Base-by-base conservation (phyloP, 148 eudicot genomes). In the Amaranthus palmeri region DNA sequence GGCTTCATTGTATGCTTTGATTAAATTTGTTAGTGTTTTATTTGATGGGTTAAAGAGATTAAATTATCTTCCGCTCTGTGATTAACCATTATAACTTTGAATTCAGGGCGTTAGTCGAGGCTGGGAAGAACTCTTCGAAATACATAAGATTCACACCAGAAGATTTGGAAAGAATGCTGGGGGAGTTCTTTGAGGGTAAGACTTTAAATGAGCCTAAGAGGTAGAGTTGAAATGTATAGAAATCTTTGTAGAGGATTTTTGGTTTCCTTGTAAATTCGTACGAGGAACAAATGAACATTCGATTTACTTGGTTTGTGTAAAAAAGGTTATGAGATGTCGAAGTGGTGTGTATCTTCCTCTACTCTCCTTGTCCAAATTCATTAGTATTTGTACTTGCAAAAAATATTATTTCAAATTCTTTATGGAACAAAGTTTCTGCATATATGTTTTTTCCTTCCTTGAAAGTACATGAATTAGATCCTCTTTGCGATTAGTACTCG, bases 131-230 rank as follows among this genome's bases (percentile, higher is more conserved):
- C 72, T 85, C 97, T 47, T 92, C 88, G 74, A 93, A 89, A 82
- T 91, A 93, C 80, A 83, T 91, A 65, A 82, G 96, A 72, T 93
- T 82, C 85, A 73, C 85, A 1, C 86, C 97, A 4, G 98, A 93
- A 85, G 98, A 93, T 80, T 88, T 93, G 73, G 97, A 93, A 69
- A 81, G 90, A 62, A 93, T 93, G 98, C 87, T 93, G 40, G 95
- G 95, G 44, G 98, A 93, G 81, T 91, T 93, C 78, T 93, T 93
- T 14, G 97, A 89, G 80, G 97, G 98, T 25, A 93, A 82, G 78
- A 85, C 83, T 57, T 72, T 82, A 59, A 84, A 81, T n/a, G 92
- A 93, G 74, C 87, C 88, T 5, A 89, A 66, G 83, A 78, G 77
- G 69, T 74, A 73, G 77, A 56, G 4, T 42, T 52, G 12, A 49